Percentiles rank a stretch among this genome's conserved stretches.
Conservation (phyloP, 164 flowering plant species). For the Tinospora cordifolia region DNA sequence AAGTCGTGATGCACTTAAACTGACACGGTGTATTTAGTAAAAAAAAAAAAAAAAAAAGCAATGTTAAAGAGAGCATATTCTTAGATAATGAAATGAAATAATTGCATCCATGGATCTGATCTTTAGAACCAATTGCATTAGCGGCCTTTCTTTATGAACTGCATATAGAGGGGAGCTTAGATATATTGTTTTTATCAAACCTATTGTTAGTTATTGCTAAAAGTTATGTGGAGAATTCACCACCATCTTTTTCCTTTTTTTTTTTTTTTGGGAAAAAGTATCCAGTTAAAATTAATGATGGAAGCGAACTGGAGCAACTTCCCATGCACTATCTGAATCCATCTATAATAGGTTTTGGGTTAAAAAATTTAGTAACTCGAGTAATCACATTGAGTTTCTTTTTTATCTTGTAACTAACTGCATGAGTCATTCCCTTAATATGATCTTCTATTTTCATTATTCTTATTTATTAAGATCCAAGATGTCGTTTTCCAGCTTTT, state of each 20-base stretch:
- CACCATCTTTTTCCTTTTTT: no score
- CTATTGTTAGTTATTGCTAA: no score
- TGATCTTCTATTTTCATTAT: background rate
- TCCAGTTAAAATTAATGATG: background rate
- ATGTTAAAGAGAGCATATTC: background rate
- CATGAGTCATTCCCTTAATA: background rate
- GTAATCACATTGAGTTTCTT: no score
- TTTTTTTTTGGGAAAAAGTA: background rate
- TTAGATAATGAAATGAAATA: background rate
- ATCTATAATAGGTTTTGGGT: background rate
- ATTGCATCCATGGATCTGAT: background rate
- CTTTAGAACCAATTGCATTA: background rate
- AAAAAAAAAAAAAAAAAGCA: background rate
- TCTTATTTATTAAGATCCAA: background rate
- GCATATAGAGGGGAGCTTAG: no score
- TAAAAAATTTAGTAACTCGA: no score
- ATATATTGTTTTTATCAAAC: no score
- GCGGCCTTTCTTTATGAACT: background rate
- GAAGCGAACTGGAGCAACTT: background rate
- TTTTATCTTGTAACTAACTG: background rate
- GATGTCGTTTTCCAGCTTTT: background rate
- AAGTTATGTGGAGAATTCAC: no score
- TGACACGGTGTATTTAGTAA: no score
- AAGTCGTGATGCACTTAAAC: background rate
- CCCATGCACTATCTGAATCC: background rate